A percentile compares a stretch with the other conserved stretches of the same genome.
Evolutionary conservation across 2,329 filamentous ascomycete species (phyloP).

Genomic region (Pleurostoma richardsiae): DNA sequence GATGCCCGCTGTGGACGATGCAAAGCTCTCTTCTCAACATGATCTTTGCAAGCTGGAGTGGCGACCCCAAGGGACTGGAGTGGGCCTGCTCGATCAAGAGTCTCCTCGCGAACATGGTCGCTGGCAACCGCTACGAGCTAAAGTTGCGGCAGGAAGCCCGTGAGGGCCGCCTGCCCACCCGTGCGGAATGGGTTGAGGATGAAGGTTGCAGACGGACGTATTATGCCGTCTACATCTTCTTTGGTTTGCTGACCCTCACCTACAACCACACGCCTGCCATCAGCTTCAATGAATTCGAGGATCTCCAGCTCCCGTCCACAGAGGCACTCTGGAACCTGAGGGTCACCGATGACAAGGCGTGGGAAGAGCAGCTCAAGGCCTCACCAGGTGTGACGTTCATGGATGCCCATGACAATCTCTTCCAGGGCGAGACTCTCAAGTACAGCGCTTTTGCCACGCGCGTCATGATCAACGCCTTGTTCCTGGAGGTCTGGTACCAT

Average conservation of each 20-base stretch:
- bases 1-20: conserved; percentile 97
- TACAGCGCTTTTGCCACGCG: conserved; percentile 97
- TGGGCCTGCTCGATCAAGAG: conserved; percentile 99
- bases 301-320: conserved; percentile 84
- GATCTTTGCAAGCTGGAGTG: conserved; percentile 99
- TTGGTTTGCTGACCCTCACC: conserved; percentile 86
- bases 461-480: conserved; percentile 97
- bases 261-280: conserved; percentile 98
- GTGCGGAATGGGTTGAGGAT: conserved; percentile 92
- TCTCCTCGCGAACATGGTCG: conserved; percentile 96
- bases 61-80: conserved; percentile 92
- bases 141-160: conserved; percentile 90
- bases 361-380: conserved; percentile 71
- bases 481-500: conserved; percentile 98
- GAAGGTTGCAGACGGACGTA: conserved; percentile 95
- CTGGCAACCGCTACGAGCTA: conserved; percentile 92
- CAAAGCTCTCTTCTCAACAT: conserved; percentile 95
- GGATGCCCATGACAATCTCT: conserved; percentile 90
- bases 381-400: conserved; percentile 81
- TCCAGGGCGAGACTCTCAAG: conserved; percentile 83
- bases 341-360: conserved; percentile 70
- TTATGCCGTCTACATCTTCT: conserved; percentile 99
- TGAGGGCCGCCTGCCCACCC: conserved; percentile 67
- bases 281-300: conserved; percentile 97
- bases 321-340: conserved; percentile 93